Evolutionary conservation across 148 eudicot species (phyloP).

Genomic region (Amaranthus cruentus): DNA sequence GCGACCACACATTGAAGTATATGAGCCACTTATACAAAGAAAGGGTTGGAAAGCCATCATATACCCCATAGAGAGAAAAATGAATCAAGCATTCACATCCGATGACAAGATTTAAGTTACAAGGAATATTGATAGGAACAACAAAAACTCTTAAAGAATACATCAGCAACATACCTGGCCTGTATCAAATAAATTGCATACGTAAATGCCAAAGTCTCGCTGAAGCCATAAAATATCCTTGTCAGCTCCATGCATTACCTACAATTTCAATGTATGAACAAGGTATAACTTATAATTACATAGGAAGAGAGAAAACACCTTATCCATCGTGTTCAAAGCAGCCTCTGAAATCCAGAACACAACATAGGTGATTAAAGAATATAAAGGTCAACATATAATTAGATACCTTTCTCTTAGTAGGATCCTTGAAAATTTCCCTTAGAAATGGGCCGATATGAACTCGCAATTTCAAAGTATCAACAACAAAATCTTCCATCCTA

Average conservation of each 20-base stretch:
- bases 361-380: neutral
- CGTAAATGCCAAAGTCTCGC: conserved; percentile 88
- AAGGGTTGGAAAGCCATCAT: too few relatives aligned
- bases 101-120: neutral
- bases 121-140: neutral
- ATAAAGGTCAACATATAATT: neutral
- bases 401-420: conserved; percentile 71
- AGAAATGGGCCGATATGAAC: conserved; percentile 84
- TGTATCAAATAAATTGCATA: conserved; percentile 84
- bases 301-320: neutral
- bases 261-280: conserved; percentile 17
- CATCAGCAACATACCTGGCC: conserved; percentile 27
- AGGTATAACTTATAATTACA: neutral
- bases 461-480: conserved; percentile 85
- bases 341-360: neutral
- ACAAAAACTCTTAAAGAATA: conserved; percentile 3
- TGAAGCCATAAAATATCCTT: conserved; percentile 93
- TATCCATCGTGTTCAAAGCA: neutral
- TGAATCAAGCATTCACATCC: neutral
- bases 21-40: too few relatives aligned
- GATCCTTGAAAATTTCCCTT: conserved; percentile 87
- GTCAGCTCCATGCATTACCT: conserved; percentile 99
- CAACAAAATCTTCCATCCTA: conserved; percentile 86
- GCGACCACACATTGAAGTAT: too few relatives aligned
- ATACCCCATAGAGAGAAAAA: neutral